phyloP scores from a whole-genome alignment of 106 monocot species.

The Xerophyta viscosa region DNA sequence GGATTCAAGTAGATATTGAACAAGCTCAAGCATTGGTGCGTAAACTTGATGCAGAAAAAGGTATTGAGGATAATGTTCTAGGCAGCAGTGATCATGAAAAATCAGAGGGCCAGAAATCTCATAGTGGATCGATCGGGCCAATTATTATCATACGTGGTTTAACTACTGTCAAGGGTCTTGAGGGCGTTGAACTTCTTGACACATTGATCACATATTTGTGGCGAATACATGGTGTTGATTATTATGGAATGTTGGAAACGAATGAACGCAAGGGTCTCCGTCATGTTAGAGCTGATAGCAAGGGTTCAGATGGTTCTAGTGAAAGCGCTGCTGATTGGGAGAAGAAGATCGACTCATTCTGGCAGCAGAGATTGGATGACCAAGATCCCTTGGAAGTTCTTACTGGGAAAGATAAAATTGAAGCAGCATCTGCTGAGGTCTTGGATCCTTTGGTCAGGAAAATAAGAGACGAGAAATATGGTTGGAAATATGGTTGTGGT shows the following conservation, averaged over 20 bases:
- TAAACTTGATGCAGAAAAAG: constrained; percentile 89
- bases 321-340: constrained; percentile 53
- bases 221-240: constrained; percentile 87
- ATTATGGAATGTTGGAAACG: constrained; percentile 79
- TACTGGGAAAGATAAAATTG: constrained; percentile 84
- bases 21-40: constrained; percentile 59
- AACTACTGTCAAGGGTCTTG: constrained; percentile 77
- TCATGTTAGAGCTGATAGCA: constrained; percentile 65
- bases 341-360: constrained; percentile 76
- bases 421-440: constrained; percentile 66
- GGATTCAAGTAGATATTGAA: constrained; percentile 77
- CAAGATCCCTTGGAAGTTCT: constrained; percentile 72
- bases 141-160: constrained; percentile 84
- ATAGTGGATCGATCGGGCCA: constrained; percentile 80
- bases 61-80: constrained; percentile 76
- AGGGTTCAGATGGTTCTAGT: constrained; percentile 32
- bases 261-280: constrained; percentile 74
- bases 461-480: constrained; percentile 98
- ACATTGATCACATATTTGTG: constrained; percentile 90
- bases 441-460: constrained; percentile 84
- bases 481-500: constrained; percentile 99
- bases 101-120: constrained; percentile 67
- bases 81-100: constrained; percentile 45
- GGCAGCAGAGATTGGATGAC: constrained; percentile 70
- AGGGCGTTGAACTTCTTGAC: constrained; percentile 89